Evolutionary conservation across 495 filamentous ascomycete species (phyloP).

Genomic region (Aspergillus nanangensis): DNA sequence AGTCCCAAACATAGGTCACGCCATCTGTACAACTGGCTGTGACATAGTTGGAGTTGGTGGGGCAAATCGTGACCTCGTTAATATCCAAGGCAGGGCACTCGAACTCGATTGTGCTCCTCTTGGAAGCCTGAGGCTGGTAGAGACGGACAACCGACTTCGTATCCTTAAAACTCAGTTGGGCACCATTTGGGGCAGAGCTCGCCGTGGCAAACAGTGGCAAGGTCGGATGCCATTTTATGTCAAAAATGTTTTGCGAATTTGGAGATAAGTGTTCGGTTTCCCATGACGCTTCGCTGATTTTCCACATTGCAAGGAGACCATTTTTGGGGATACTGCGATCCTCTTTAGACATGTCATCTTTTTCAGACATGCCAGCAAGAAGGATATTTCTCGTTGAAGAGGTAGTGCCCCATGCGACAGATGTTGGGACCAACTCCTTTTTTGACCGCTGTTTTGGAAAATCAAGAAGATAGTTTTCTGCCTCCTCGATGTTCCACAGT

Average conservation of each 20-base stretch:
- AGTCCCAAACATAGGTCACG: conserved; percentile 81
- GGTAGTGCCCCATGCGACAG: conserved; percentile 65
- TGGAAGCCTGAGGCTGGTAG: conserved; percentile 38
- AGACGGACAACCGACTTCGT: conserved; percentile 48
- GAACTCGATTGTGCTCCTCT: conserved; percentile 28
- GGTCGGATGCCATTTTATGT: conserved; percentile 71
- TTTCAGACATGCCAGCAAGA: conserved; percentile 73
- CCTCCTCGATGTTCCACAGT: conserved; percentile 24
- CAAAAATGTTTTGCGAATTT: conserved; percentile 70
- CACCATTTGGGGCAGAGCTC: conserved; percentile 27
- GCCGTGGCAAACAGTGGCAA: conserved; percentile 56
- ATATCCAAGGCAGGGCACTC: conserved; percentile 82
- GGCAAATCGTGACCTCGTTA: conserved; percentile 67
- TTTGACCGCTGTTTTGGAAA: conserved; percentile 20
- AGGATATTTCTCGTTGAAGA: conserved; percentile 51
- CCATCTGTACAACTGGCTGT: conserved; percentile 85
- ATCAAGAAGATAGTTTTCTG: conserved; percentile 13
- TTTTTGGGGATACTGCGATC: conserved; percentile 45
- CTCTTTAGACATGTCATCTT: conserved; percentile 59
- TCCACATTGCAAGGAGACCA: conserved; percentile 75
- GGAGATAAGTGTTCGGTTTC: conserved; percentile 38
- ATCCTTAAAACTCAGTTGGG: conserved; percentile 19
- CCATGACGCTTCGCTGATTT: conserved; percentile 46
- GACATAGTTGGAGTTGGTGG: conserved; percentile 51
- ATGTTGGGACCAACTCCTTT: conserved; percentile 56